Conservation (phyloP, 2,329 filamentous ascomycete species). For the Byssochlamys sp. region DNA sequence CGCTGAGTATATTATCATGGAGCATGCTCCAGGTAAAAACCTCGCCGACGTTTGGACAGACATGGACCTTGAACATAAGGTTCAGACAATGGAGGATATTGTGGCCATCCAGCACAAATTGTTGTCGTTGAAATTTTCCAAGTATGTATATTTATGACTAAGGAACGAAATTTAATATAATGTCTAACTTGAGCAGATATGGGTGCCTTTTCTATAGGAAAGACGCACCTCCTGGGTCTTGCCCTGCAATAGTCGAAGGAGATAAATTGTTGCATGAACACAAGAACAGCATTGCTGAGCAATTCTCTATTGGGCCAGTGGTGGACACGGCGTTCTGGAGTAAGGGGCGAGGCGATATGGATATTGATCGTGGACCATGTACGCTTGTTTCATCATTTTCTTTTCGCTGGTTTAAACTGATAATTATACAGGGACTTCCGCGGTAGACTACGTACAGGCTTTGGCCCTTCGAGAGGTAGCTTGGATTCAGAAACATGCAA, state of each 20-base stretch:
- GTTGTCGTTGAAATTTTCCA: slow-evolving; percentile 24
- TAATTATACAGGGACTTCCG: slow-evolving; percentile 20
- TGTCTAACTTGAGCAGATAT: slow-evolving; percentile 17
- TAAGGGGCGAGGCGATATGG: too few species aligned
- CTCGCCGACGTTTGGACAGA: slow-evolving; percentile 19
- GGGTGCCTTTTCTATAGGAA: slow-evolving; percentile 30
- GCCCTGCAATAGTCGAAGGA: slow-evolving; percentile 17
- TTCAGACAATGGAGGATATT: slow-evolving; percentile 20
- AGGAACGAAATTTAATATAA: slow-evolving; percentile 6
- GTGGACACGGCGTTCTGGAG: slow-evolving; percentile 23
- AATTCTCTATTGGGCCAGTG: slow-evolving; percentile 31
- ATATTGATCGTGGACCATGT: slow-evolving; percentile 29
- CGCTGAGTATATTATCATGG: slow-evolving; percentile 22
- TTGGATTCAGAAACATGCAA: slow-evolving; percentile 24
- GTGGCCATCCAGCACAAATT: slow-evolving; percentile 29
- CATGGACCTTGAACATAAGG: slow-evolving; percentile 11
- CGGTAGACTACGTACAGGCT: slow-evolving; percentile 22
- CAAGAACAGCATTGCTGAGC: slow-evolving; percentile 20
- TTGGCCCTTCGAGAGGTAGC: slow-evolving; percentile 24
- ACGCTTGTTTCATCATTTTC: slow-evolving; percentile 5
- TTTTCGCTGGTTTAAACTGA: background rate
- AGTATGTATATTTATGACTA: slow-evolving; percentile 15
- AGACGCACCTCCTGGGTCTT: slow-evolving; percentile 22
- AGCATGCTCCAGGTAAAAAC: slow-evolving; percentile 19
- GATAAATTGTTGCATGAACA: slow-evolving; percentile 15